Base-by-base conservation (phyloP, 345 rosid genomes). In the Conringia planisiliqua region DNA sequence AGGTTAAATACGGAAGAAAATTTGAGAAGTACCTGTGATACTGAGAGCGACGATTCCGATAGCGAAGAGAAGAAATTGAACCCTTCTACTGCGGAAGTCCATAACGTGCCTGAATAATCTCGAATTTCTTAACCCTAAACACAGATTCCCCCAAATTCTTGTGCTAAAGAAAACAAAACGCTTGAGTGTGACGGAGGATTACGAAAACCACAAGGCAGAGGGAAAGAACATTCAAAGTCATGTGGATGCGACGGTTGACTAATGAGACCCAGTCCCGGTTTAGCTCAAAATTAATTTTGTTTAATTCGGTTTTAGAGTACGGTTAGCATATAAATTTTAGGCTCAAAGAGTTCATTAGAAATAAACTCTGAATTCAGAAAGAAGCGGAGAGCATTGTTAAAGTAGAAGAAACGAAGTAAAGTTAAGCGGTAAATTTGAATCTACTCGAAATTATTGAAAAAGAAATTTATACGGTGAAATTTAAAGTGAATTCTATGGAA, bases 11-110 rank as follows among this genome's bases (percentile, higher is more conserved):
- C 63, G 66, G n/a, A 46, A 48, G 27, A 16, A 47, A 33, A 62
- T 56, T 6, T 13, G 46, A 13, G 38, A 64, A 63, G 68, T 81
- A 90, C 98, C 96, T 50, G 90, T 77, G 74, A 89, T 74, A 62
- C 98, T 87, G 56, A 93, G 97, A 63, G 71, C 75, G 66, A 87
- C 36, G 78, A 89, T 51, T 56, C 91, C 97, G 52, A 66, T 79
- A 40, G 85, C 70, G 72, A 80, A 33, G 80, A 85, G 56, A 5
- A 88, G 72, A 71, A 91, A 43, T 57, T 67, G 90, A 29, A 87
- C 70, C 59, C 90, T 79, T 74, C 72, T 80, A 42, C 63, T 82
- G 63, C 81, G 79, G 60, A 94, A 69, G 84, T 88, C 92, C 90
- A 93, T 91, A 55, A 59, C 47, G 42, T 33, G 16, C 10, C 5